Evolutionary conservation across 306 rosid species (phyloP).

Genomic region (Malus asiatica): DNA sequence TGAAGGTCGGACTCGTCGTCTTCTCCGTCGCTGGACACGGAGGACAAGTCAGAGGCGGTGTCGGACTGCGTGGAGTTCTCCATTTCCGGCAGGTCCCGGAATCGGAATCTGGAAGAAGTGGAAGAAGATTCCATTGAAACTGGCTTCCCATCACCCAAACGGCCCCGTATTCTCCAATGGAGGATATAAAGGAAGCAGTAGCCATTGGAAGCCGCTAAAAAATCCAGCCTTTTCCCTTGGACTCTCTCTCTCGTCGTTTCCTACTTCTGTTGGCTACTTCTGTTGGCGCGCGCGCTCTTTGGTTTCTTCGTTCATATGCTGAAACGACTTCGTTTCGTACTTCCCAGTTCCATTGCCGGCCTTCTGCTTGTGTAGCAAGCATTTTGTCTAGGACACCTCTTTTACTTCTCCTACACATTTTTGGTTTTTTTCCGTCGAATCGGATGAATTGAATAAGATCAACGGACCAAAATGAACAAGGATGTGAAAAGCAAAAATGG

Average conservation of each 20-base stretch:
- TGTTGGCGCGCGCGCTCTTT: constrained; percentile 22
- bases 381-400: too few relatives aligned
- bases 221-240: neutral
- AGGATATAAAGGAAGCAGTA: neutral
- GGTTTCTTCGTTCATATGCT: constrained; percentile 27
- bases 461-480: too few relatives aligned
- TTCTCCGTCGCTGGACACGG: constrained; percentile 22
- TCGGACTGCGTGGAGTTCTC: constrained; percentile 31
- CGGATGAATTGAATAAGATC: too few relatives aligned
- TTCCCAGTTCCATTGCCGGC: too few relatives aligned
- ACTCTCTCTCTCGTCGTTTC: constrained; percentile 19
- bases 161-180: neutral
- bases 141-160: constrained; percentile 1
- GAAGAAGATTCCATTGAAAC: constrained; percentile 50
- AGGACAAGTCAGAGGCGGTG: constrained; percentile 37
- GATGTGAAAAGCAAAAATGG: too few relatives aligned
- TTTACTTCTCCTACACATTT: too few relatives aligned
- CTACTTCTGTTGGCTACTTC: constrained; percentile 9
- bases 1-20: constrained; percentile 43
- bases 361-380: too few relatives aligned
- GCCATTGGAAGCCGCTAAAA: neutral
- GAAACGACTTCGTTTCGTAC: too few relatives aligned
- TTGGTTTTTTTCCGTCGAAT: too few relatives aligned
- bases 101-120: constrained; percentile 38
- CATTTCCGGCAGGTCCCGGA: constrained; percentile 51